Evolutionary conservation across 2,329 filamentous ascomycete species (phyloP).

Genomic region (Pseudocercospora ulei): DNA sequence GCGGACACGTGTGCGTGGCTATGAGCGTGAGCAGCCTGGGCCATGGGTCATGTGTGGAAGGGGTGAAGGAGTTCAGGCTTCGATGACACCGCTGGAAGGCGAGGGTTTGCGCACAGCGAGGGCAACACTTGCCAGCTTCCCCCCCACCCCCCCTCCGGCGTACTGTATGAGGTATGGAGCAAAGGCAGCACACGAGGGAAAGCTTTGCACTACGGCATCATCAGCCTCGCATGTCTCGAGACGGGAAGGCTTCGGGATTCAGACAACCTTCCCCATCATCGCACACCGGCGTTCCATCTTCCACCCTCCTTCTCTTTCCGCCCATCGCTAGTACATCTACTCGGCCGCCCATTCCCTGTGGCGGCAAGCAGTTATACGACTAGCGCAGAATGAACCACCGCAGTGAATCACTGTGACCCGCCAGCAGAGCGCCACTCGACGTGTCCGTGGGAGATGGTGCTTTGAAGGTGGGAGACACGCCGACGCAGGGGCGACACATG

Average conservation of each 20-base stretch:
- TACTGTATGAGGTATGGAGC: slow-evolving; percentile 4
- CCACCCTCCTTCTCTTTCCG: not conserved
- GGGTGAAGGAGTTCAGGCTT: slow-evolving; percentile 9
- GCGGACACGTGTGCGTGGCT: slow-evolving; percentile 7
- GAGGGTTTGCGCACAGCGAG: not conserved
- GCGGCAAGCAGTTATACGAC: slow-evolving; percentile 81
- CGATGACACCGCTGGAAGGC: slow-evolving; percentile 4
- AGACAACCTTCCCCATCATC: slow-evolving; percentile 7
- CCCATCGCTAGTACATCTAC: slow-evolving; percentile 75
- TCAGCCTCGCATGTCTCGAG: slow-evolving; percentile 9
- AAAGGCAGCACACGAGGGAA: too few relatives aligned
- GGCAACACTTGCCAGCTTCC: slow-evolving; percentile 4
- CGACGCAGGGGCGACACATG: too few relatives aligned
- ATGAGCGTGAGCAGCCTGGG: slow-evolving; percentile 12
- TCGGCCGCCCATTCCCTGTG: slow-evolving; percentile 60
- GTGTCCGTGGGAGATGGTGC: slow-evolving; percentile 54
- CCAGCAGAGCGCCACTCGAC: slow-evolving; percentile 70
- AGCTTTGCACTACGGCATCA: slow-evolving; percentile 5
- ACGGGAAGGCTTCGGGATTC: slow-evolving; percentile 13
- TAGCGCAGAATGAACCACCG: slow-evolving; percentile 66
- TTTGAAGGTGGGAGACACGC: slow-evolving; percentile 80
- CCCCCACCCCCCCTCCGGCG: too few relatives aligned
- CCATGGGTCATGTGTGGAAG: slow-evolving; percentile 10
- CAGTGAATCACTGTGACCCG: slow-evolving; percentile 51
- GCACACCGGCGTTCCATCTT: slow-evolving; percentile 5